Evolutionary conservation across 2,329 filamentous ascomycete species (phyloP).

Genomic region (Mycocentrospora acerina): DNA sequence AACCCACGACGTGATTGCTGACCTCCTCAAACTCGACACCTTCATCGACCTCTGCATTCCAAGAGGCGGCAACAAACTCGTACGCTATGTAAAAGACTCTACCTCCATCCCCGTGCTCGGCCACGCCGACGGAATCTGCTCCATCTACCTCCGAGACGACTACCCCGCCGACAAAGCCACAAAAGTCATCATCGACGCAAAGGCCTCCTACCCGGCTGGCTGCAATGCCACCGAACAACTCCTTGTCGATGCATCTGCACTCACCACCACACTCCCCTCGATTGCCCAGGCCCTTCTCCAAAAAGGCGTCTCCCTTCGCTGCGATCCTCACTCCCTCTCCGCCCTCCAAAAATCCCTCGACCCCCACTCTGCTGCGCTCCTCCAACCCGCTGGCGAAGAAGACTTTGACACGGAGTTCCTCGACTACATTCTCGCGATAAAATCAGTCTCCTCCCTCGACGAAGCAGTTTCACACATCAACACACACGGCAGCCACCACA

Average conservation of each 20-base stretch:
- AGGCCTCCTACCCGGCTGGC: constrained; percentile 90
- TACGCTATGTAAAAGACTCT: constrained; percentile 83
- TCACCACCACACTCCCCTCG: constrained; percentile 66
- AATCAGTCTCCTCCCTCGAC: constrained; percentile 66
- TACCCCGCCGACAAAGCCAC: constrained; percentile 72
- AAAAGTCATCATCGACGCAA: constrained; percentile 83
- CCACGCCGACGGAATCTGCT: constrained; percentile 92
- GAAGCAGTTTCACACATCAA: constrained; percentile 89
- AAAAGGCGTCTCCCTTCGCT: constrained; percentile 80
- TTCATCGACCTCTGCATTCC: constrained; percentile 96
- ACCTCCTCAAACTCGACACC: constrained; percentile 80
- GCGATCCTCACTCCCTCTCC: constrained; percentile 69
- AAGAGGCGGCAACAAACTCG: constrained; percentile 84
- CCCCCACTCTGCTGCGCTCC: constrained; percentile 42
- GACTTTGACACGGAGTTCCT: constrained; percentile 93
- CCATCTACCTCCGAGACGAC: constrained; percentile 78
- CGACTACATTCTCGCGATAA: constrained; percentile 79
- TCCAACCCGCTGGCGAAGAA: constrained; percentile 66
- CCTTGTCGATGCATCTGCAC: constrained; percentile 73
- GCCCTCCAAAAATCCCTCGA: constrained; percentile 57
- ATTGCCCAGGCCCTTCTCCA: constrained; percentile 73
- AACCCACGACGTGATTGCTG: constrained; percentile 84
- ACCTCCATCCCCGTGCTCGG: constrained; percentile 95
- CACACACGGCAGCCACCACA: constrained; percentile 87
- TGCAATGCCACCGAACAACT: constrained; percentile 95